Base-by-base conservation (phyloP, 352 stramenopile genomes). In the Blastocystis sp. region DNA sequence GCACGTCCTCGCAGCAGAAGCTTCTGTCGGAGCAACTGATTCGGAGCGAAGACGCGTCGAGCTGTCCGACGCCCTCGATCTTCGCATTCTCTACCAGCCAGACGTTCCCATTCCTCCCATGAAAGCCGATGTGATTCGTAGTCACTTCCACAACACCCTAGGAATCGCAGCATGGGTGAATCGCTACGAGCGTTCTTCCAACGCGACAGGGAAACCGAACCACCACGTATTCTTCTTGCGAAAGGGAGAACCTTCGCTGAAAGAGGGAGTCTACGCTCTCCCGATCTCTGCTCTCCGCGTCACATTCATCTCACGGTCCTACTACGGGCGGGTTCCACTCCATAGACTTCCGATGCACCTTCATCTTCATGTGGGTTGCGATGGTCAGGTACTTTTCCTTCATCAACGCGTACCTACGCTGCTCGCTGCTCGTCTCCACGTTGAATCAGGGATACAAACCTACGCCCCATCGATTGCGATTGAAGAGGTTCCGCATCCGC, bases 131-230 rank as follows among this genome's bases (percentile, higher is more conserved):
- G 34, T 81, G 34, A 8, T 4, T 49, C 21, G 36, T 16, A 40
- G 48, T 64, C 1, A 63, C 69, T 46, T 81, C 48, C 24, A 81
- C 29, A 64, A 63, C 29, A n/a, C 69, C 69, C 34, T 64, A 29
- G 11, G 21, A 32, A 9, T 75, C n/a, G 18, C 14, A 51, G n/a
- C 18, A 32, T 18, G 44, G 0, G 1, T 11, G 4, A 16, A 32
- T 27, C n/a, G 18, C n/a, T 14, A 59, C 51, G 2, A 18, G 51
- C n/a, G 18, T 59, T 42, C 21, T n/a, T 3, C 34, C 61, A 32
- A 72, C 34, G n/a, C 29, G 42, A 44, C 69, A 81, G 18, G 46
- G 46, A 61, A 81, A 81, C 18, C 48, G 69, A 44, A 81, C 24
- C 18, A 81, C 11, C 36, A 64, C 27, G 48, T 38, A 63, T 64